A percentile compares a stretch with the other conserved stretches of the same genome.
Conservation (phyloP, 2,329 filamentous ascomycete species). For the Akanthomyces lecanii region DNA sequence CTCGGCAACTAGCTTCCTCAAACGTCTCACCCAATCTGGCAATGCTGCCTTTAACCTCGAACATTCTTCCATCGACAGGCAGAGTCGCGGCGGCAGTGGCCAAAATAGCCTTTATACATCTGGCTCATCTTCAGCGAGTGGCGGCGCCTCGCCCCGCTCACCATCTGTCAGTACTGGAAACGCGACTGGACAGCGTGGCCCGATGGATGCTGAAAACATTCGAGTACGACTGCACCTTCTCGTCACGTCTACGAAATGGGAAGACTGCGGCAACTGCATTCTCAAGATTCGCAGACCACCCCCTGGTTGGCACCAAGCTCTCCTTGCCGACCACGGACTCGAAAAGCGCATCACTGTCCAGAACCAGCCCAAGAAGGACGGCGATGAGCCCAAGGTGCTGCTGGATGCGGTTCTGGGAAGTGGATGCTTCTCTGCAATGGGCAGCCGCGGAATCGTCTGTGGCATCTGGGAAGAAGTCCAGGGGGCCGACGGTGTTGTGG, state of each 20-base stretch:
- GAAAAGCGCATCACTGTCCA: conserved; percentile 84
- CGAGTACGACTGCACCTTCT: conserved; percentile 84
- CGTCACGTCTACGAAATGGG: conserved; percentile 75
- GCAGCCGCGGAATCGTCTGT: conserved; percentile 80
- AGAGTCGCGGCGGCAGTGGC: conserved; percentile 45
- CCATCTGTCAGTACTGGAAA: conserved; percentile 54
- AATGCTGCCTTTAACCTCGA: conserved; percentile 76
- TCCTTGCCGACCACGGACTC: conserved; percentile 58
- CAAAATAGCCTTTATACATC: conserved; percentile 60
- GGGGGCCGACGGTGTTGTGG: conserved; percentile 54
- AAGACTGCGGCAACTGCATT: conserved; percentile 80
- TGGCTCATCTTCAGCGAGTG: conserved; percentile 47
- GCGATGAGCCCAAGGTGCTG: conserved; percentile 56
- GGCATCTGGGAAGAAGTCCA: conserved; percentile 80
- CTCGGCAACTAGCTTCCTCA: conserved; percentile 76
- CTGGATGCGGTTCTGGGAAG: conserved; percentile 83
- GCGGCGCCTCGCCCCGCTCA: conserved; percentile 48
- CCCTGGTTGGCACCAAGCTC: conserved; percentile 54
- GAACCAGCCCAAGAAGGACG: conserved; percentile 61
- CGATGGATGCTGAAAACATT: conserved; percentile 64
- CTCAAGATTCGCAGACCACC: conserved; percentile 78
- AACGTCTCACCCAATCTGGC: conserved; percentile 66
- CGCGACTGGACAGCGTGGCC: conserved; percentile 51
- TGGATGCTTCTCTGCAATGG: conserved; percentile 78
- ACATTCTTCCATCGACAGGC: conserved; percentile 66